Base-by-base conservation (phyloP, 768 basidiomycete species). In the Amyloporia xantha region DNA sequence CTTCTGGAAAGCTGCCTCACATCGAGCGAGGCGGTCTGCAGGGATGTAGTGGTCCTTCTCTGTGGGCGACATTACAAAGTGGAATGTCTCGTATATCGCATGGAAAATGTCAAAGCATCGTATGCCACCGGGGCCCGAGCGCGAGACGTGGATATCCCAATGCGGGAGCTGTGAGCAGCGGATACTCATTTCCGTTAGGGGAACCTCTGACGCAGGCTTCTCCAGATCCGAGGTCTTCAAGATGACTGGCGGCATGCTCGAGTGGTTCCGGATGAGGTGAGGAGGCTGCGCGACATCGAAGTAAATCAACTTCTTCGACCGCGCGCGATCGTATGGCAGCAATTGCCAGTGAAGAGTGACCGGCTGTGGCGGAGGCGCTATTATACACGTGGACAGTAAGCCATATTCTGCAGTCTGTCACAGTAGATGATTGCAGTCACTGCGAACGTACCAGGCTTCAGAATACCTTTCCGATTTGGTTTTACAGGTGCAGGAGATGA, bases 331-430 rank as follows among this genome's bases (percentile, higher is more conserved):
- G 30, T 50, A 52, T 17, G 57, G 59, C 6, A 57, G 43, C 4
- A 60, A 39, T 39, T 54, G 56, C 59, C 59, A 60, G 30, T 60
- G 59, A 26, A 60, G 51, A 21, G 47, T 44, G 23, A 52, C 44
- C 25, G 52, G 52, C 19, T 45, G 26, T 5, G 41, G 36, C 4
- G 41, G 36, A 5, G 48, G 48, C 38, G 44, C 44, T 47, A 44
- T n/a, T 17, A 30, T 30, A 40, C 40, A 44, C 33, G 47, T 41
- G 38, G 17, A 5, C 25, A 5, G 48, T 54, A 24, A 54, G 52
- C 21, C 4, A 39, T 39, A 13, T n/a, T 25, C 24, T 37, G 40
- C 33, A 11, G n/a, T 17, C 19, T 27, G 39, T 13, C 25, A 41
- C 43, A 5, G 11, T 5, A 21, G 25, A 42, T 13, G 21, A 35